Conservation (phyloP, 2,329 filamentous ascomycete genomes). For the Talaromyces marneffei region DNA sequence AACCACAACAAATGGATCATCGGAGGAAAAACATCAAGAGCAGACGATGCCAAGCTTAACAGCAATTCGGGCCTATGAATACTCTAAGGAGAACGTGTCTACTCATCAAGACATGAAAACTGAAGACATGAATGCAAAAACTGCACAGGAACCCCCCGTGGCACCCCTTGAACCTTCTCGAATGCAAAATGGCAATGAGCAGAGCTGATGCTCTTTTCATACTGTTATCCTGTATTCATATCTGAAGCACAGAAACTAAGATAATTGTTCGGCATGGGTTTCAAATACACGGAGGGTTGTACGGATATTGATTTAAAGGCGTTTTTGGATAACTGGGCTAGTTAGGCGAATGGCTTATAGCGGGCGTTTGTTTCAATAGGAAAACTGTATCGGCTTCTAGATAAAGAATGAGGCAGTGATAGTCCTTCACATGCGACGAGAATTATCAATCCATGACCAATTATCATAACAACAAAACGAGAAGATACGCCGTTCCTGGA, state of each 20-base stretch:
- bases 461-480: neutral
- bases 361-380: neutral
- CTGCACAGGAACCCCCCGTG: neutral
- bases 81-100: slow-evolving; percentile 13
- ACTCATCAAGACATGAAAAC: neutral
- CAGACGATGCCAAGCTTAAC: neutral
- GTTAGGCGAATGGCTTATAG: neutral
- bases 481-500: neutral
- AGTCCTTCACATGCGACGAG: neutral
- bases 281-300: neutral
- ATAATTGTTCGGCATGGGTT: neutral
- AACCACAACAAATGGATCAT: neutral
- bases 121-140: slow-evolving; percentile 4
- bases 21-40: neutral
- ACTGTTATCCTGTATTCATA: neutral
- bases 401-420: neutral
- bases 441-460: neutral
- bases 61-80: slow-evolving; percentile 1
- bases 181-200: slow-evolving; percentile 8
- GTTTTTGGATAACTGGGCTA: neutral
- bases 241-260: neutral
- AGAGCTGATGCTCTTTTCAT: neutral
- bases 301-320: neutral
- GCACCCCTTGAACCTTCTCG: slow-evolving; percentile 12
- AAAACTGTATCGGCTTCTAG: neutral